Evolutionary conservation across 2,329 filamentous ascomycete species (phyloP).

Genomic region (Corynespora cassiicola): DNA sequence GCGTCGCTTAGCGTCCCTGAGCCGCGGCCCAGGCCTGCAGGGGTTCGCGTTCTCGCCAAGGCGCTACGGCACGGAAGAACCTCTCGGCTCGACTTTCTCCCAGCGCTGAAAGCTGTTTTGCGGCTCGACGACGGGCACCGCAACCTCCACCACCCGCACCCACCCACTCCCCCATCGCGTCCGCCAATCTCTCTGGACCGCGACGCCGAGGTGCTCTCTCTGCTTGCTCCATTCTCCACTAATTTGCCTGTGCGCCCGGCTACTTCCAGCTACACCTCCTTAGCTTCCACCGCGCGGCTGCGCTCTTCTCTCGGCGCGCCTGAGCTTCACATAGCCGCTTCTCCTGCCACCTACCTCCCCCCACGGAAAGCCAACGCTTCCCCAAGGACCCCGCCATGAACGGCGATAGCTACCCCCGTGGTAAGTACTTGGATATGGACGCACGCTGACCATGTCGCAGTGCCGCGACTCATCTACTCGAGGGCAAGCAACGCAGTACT

Average conservation of each 20-base stretch:
- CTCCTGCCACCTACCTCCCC: conserved; percentile 7
- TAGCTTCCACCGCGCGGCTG: neutral
- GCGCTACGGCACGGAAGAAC: conserved; percentile 14
- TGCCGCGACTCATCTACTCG: too few species aligned
- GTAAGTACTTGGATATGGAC: conserved; percentile 56
- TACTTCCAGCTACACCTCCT: neutral
- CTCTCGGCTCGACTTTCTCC: conserved; percentile 18
- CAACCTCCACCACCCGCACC: conserved; percentile 12
- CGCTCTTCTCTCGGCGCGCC: conserved; percentile 2
- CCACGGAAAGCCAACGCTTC: conserved; percentile 4
- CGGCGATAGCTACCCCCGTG: conserved; percentile 83
- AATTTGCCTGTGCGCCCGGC: conserved; percentile 1
- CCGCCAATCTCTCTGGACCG: conserved; percentile 3
- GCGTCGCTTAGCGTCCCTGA: neutral
- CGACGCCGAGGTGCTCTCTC: conserved; percentile 3
- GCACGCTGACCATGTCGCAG: conserved; percentile 45
- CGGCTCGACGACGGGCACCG: conserved; percentile 16
- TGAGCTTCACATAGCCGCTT: conserved; percentile 3
- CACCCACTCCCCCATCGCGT: conserved; percentile 18
- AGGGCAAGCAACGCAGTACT: conserved; percentile 28
- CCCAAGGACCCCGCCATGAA: conserved; percentile 67
- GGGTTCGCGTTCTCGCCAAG: conserved; percentile 21
- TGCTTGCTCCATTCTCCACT: conserved; percentile 8
- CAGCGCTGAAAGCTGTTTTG: too few species aligned
- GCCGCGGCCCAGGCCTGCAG: conserved; percentile 6